Evolutionary conservation across 768 basidiomycete species (phyloP).

Genomic region (Tricholoma bakamatsutake): DNA sequence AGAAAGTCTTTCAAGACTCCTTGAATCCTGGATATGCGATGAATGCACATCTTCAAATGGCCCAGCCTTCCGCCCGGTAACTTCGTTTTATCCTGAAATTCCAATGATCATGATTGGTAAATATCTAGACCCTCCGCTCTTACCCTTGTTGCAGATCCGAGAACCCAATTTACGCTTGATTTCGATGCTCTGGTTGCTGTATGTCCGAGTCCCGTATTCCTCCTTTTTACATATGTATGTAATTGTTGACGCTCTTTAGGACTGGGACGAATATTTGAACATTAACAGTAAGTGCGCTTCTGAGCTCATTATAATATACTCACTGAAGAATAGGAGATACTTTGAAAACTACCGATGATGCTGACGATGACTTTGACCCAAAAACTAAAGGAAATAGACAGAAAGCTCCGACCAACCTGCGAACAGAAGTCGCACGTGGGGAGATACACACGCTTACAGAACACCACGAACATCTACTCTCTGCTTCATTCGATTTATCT

Average conservation of each 20-base stretch:
- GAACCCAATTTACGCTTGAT: constrained; percentile 43
- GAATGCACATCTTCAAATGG: constrained; percentile 63
- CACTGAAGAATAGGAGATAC: constrained; percentile 4
- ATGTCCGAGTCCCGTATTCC: constrained; percentile 16
- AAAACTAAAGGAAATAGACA: constrained; percentile 19
- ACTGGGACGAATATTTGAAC: constrained; percentile 60
- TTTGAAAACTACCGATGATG: constrained; percentile 19
- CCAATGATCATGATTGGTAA: not conserved
- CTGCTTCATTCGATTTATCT: constrained; percentile 60
- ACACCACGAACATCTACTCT: constrained; percentile 60
- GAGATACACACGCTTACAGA: constrained; percentile 65
- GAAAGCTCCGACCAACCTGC: constrained; percentile 18
- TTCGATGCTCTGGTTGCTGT: constrained; percentile 65
- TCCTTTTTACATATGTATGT: not conserved
- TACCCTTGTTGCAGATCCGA: constrained; percentile 48
- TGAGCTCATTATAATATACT: constrained; percentile 3
- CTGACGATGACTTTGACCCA: constrained; percentile 51
- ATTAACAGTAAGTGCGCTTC: constrained; percentile 28
- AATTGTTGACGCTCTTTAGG: constrained; percentile 20
- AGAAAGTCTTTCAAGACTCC: constrained; percentile 68
- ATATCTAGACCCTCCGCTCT: constrained; percentile 40
- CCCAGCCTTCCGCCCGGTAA: constrained; percentile 59
- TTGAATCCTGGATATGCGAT: constrained; percentile 38
- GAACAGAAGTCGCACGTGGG: constrained; percentile 40
- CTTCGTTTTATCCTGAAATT: constrained; percentile 9